A percentile compares a stretch with the other conserved stretches of the same genome.
phyloP scores from a whole-genome alignment of 306 rosid genomes.

The Quercus engelmannii region DNA sequence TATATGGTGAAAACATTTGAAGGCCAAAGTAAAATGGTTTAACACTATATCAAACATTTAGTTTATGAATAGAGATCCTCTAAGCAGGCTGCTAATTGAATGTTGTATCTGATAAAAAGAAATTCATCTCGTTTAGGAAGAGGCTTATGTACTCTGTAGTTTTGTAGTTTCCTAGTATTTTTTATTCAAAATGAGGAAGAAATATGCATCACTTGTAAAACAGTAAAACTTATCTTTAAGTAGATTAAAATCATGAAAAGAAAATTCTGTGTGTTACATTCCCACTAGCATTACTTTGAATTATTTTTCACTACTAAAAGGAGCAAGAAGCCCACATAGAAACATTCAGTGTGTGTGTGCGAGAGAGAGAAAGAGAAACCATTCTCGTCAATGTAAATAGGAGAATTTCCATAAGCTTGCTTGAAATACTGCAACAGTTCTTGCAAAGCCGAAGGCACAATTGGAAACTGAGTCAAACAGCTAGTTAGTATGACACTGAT shows the following conservation, averaged over 20 bases:
- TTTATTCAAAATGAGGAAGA: background rate
- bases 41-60: too few relatives aligned
- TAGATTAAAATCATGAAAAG: background rate
- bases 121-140: background rate
- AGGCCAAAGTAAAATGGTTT: too few relatives aligned
- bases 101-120: background rate
- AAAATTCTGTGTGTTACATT: background rate
- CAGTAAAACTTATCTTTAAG: background rate
- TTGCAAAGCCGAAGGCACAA: conserved; percentile 28
- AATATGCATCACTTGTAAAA: background rate
- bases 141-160: background rate
- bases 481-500: background rate
- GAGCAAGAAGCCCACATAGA: background rate
- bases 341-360: background rate
- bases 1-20: too few relatives aligned
- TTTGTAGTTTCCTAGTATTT: background rate
- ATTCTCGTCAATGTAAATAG: conserved; percentile 50
- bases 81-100: background rate
- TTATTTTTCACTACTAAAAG: background rate
- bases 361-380: conserved; percentile 11
- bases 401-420: conserved; percentile 39
- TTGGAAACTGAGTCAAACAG: conserved; percentile 28
- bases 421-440: conserved; percentile 26
- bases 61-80: too few relatives aligned
- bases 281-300: background rate